Conservation (phyloP, 805 yeast species). For the Myxozyma monticola region DNA sequence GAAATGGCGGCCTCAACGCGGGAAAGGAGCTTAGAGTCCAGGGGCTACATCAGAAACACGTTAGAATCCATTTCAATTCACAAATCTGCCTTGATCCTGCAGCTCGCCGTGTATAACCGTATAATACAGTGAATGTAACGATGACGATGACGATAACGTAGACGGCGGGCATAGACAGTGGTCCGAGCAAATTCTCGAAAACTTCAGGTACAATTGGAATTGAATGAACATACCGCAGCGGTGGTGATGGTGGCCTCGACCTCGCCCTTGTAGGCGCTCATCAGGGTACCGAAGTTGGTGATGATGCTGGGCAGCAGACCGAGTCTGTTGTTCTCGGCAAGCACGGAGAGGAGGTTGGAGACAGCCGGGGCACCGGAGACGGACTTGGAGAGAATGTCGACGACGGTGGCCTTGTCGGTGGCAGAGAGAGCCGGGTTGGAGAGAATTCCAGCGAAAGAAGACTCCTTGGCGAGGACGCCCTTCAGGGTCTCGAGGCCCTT, state of each 20-base stretch:
- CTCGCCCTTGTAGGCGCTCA: slow-evolving; percentile 86
- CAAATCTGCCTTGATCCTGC: no score
- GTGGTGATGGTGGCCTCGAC: slow-evolving; percentile 93
- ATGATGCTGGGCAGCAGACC: slow-evolving; percentile 63
- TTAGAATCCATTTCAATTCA: not conserved
- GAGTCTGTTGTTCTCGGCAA: slow-evolving; percentile 95
- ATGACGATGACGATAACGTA: no score
- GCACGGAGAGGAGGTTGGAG: slow-evolving; percentile 74
- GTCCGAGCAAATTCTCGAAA: no score
- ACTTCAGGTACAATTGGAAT: not conserved
- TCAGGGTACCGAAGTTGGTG: slow-evolving; percentile 70
- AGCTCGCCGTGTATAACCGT: no score
- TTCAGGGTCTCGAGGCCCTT: slow-evolving; percentile 62
- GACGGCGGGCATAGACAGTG: no score
- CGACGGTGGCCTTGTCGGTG: slow-evolving; percentile 71
- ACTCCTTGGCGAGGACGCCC: slow-evolving; percentile 58
- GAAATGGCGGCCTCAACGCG: slow-evolving; percentile 78
- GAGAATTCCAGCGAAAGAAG: slow-evolving; percentile 61
- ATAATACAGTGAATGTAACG: no score
- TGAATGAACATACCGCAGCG: slow-evolving; percentile 46
- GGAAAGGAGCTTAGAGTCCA: slow-evolving; percentile 75
- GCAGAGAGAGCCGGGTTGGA: slow-evolving; percentile 80
- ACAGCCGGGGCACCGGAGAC: slow-evolving; percentile 65
- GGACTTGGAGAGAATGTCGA: slow-evolving; percentile 52
- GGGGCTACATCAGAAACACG: slow-evolving; percentile 43